Percentiles rank a stretch among this genome's conserved stretches.
phyloP scores from a whole-genome alignment of 148 eudicot species.

The Rhododendron mucronatum region DNA sequence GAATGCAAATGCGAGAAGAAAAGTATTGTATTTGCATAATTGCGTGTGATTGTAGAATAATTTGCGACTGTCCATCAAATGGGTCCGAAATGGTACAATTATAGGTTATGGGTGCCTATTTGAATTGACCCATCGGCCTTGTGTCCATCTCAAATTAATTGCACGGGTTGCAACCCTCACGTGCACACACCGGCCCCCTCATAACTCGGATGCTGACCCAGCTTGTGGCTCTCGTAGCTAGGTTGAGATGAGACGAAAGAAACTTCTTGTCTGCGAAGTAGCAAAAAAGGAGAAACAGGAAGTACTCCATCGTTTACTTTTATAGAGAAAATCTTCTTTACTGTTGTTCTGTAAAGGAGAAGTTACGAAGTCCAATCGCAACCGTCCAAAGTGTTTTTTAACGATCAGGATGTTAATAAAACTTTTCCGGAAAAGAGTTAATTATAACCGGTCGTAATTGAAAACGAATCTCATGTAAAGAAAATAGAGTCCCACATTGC shows the following conservation, averaged over 20 bases:
- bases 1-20: neutral
- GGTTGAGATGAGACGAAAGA: neutral
- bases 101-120: conserved; percentile 8
- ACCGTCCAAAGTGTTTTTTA: too few species aligned
- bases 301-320: neutral
- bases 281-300: neutral
- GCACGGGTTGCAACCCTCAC: neutral
- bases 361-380: too few species aligned
- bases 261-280: neutral
- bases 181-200: neutral
- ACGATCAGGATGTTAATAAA: too few species aligned
- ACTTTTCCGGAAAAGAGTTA: too few species aligned
- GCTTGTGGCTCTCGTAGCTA: neutral
- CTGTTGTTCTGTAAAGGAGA: too few species aligned
- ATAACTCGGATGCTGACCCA: neutral
- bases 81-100: neutral
- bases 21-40: too few species aligned
- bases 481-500: too few species aligned
- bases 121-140: neutral
- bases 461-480: too few species aligned
- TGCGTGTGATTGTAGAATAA: neutral
- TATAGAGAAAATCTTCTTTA: neutral
- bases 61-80: neutral
- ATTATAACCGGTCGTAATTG: too few species aligned
- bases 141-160: neutral